Percentiles rank a stretch among this genome's conserved stretches.
Evolutionary conservation across 768 basidiomycete genomes (phyloP).

Genomic region (Xerocomellus dryophilus): DNA sequence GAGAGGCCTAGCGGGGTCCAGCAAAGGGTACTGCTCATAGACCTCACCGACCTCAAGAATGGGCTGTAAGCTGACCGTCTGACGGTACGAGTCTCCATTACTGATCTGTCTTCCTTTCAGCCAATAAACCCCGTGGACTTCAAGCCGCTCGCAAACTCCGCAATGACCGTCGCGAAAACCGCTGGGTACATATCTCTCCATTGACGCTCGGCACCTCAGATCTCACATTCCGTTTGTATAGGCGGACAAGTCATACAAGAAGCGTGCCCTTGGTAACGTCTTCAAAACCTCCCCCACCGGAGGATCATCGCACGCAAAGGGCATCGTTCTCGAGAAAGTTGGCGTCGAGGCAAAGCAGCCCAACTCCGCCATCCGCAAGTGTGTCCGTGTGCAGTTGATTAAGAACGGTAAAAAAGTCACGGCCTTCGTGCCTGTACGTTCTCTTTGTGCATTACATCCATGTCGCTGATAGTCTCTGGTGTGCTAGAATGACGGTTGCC

Average conservation of each 20-base stretch:
- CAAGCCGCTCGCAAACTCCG: conserved; percentile 99
- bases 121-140: conserved; percentile 99
- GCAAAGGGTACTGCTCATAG: conserved; percentile 34
- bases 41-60: conserved; percentile 63
- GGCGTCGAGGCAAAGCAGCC: conserved; percentile 99
- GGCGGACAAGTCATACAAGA: conserved; percentile 99
- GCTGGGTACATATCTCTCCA: conserved; percentile 70
- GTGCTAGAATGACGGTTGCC: conserved; percentile 86
- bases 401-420: conserved; percentile 99
- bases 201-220: neutral
- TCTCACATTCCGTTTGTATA: conserved; percentile 32
- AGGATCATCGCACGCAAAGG: conserved; percentile 99
- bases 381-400: conserved; percentile 99
- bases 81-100: conserved; percentile 1
- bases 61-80: conserved; percentile 67
- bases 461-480: conserved; percentile 6
- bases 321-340: conserved; percentile 99
- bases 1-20: conserved; percentile 8
- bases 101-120: conserved; percentile 37
- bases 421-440: conserved; percentile 94
- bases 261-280: conserved; percentile 97
- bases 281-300: conserved; percentile 99
- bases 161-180: conserved; percentile 88
- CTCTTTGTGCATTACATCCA: neutral
- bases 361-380: conserved; percentile 99